These are phyloP conservation scores for Cydonia oblonga DNA, from an alignment of 331 rosid species.

Conservation along the genomic window DNA sequence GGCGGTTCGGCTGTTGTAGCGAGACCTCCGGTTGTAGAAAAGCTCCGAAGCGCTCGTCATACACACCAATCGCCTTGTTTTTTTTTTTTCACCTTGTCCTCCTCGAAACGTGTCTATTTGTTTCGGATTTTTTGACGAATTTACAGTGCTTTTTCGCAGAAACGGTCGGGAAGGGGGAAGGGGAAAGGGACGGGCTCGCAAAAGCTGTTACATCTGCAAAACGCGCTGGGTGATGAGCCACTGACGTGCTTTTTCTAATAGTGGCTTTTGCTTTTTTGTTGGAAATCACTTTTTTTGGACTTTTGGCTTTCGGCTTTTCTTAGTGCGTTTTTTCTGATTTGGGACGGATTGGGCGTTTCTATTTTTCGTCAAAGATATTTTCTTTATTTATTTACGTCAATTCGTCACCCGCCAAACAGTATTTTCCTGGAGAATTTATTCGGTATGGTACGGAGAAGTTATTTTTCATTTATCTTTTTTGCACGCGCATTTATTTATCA, in stretches of 20 bases:
- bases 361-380: too few relatives aligned
- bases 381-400: too few relatives aligned
- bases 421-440: too few relatives aligned
- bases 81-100: neutral
- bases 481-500: too few relatives aligned
- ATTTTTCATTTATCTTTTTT: too few relatives aligned
- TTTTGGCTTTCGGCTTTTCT: too few relatives aligned
- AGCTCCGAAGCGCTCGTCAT: constrained; percentile 97
- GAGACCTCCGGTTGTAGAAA: constrained; percentile 55
- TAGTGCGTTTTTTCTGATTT: too few relatives aligned
- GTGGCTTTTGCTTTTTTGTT: neutral
- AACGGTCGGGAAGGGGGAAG: neutral
- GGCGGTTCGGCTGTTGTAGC: constrained; percentile 41
- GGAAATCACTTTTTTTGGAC: neutral
- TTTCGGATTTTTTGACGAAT: neutral
- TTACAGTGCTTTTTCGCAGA: neutral
- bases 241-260: neutral
- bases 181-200: neutral
- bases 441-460: too few relatives aligned
- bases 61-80: constrained; percentile 1
- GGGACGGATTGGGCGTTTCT: too few relatives aligned
- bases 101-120: neutral
- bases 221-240: neutral
- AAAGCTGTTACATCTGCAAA: neutral
- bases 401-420: too few relatives aligned